Evolutionary conservation across 495 filamentous ascomycete species (phyloP).

Genomic region (Aspergillus funiculosus): DNA sequence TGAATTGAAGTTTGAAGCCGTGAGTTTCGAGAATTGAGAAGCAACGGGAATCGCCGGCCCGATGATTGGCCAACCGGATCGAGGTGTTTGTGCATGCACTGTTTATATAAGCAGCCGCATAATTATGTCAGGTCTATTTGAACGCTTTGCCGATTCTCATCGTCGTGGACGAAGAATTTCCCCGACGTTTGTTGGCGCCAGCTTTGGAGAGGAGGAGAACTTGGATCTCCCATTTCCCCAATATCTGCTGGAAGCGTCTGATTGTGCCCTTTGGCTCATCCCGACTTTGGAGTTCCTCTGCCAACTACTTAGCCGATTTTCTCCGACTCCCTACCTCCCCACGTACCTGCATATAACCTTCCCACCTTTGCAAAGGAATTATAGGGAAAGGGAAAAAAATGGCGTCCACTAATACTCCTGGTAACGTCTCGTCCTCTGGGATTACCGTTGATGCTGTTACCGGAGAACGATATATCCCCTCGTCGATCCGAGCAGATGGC

Average conservation of each 20-base stretch:
- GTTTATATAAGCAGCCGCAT: constrained; percentile 9
- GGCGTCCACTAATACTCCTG: constrained; percentile 18
- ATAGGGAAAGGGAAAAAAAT: too few relatives aligned
- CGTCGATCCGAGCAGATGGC: constrained; percentile 80
- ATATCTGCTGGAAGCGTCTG: too few relatives aligned
- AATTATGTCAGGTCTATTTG: too few relatives aligned
- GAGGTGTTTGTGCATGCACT: not conserved
- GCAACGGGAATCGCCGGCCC: constrained; percentile 40
- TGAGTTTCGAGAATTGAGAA: constrained; percentile 20
- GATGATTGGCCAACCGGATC: constrained; percentile 37
- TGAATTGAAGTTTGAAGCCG: constrained; percentile 18
- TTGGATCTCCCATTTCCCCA: too few relatives aligned
- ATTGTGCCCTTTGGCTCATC: too few relatives aligned
- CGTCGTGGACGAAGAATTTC: too few relatives aligned
- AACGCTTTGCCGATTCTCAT: too few relatives aligned
- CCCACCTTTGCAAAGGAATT: not conserved
- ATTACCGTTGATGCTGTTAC: constrained; percentile 65
- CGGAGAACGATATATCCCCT: constrained; percentile 83
- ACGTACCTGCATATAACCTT: constrained; percentile 2
- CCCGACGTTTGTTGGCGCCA: too few relatives aligned
- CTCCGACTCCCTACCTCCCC: not conserved
- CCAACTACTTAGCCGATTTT: not conserved
- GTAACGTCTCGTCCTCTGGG: constrained; percentile 47
- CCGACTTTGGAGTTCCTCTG: too few relatives aligned
- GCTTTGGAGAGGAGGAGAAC: too few relatives aligned